These are phyloP conservation scores for Tylopilus felleus DNA, from an alignment of 768 basidiomycete genomes.

Conservation along the genomic window DNA sequence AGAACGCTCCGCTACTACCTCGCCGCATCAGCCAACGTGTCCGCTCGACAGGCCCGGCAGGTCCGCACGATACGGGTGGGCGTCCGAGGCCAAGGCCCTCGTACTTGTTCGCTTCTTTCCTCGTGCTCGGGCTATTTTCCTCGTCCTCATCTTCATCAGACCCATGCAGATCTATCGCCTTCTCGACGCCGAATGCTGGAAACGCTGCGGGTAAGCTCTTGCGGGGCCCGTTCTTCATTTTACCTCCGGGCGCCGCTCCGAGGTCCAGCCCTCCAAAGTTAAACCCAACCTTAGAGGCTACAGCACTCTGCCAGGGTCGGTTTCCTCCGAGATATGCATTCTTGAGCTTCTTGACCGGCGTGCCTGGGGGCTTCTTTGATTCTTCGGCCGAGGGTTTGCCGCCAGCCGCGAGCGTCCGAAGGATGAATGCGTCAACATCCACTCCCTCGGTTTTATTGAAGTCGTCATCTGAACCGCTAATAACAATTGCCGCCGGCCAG, in stretches of 20 bases:
- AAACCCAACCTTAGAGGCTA: conserved; percentile 61
- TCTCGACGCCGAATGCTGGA: conserved; percentile 39
- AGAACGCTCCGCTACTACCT: conserved; percentile 80
- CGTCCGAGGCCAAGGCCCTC: conserved; percentile 64
- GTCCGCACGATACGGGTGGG: conserved; percentile 36
- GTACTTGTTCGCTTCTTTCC: conserved; percentile 52
- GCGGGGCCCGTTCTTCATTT: conserved; percentile 51
- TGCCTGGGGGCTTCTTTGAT: conserved; percentile 68
- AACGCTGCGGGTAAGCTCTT: conserved; percentile 79
- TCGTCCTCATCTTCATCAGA: conserved; percentile 64
- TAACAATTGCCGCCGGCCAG: conserved; percentile 53
- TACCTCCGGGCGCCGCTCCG: conserved; percentile 35
- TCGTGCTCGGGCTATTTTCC: conserved; percentile 60
- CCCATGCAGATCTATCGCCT: conserved; percentile 29
- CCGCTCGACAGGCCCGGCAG: conserved; percentile 37
- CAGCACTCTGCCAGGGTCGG: conserved; percentile 79
- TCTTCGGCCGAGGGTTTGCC: conserved; percentile 44
- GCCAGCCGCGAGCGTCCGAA: conserved; percentile 60
- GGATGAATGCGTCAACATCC: conserved; percentile 68
- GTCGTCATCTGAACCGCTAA: conserved; percentile 42
- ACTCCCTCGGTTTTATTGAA: conserved; percentile 27
- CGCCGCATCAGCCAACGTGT: conserved; percentile 67
- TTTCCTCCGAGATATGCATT: conserved; percentile 53
- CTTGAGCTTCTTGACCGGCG: conserved; percentile 76
- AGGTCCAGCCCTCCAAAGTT: conserved; percentile 42